Evolutionary conservation across 129 eudicot genomes (phyloP), one percentile per base, ranked within the genome.

Genomic region (Dittrichia graveolens): DNA sequence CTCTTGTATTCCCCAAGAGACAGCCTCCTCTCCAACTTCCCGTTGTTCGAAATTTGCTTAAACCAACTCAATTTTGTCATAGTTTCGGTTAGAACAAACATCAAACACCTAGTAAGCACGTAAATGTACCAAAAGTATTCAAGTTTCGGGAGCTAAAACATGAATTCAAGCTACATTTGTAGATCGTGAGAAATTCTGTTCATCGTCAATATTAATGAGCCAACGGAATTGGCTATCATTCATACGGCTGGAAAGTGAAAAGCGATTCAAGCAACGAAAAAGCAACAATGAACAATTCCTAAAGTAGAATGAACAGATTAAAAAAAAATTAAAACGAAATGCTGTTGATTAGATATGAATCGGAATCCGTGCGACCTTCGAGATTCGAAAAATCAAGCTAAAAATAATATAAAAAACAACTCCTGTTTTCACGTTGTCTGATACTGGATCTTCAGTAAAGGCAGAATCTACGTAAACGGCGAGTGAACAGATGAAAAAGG

Each of bases 1-100:
- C 96, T 57, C 49, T 82, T 89, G 84, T 92, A 89, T 74, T 92
- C 96, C 0, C 96, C 95, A n/a, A 92, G 65, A 3, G 98, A 92
- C 0, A 92, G 77, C 61, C 86, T 77, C 76, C 90, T 83, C 72
- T 85, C 91, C 19, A 84, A 80, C 79, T 80, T 86, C 61, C 67
- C 88, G 76, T 83, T 87, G 76, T 80, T 85, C 2, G 89, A 77
- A 34, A 85, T 90, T 75, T 80, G 87, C 79, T 87, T 85, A 65
- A 83, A 75, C 87, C 87, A 87, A 43, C 70, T 58, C 16, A 83
- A 83, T 11, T 85, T 89, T 88, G 85, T 89, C 96, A 92, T 92
- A 37, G 47, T 19, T 40, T 38, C 53, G 65, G 65, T 80, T 60
- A 65, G 8, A 34, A 55, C 3, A 34, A n/a, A 9, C 18, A 40